Evolutionary conservation across 805 yeast species (phyloP).

Genomic region (Cyberlindnera subsufficiens): DNA sequence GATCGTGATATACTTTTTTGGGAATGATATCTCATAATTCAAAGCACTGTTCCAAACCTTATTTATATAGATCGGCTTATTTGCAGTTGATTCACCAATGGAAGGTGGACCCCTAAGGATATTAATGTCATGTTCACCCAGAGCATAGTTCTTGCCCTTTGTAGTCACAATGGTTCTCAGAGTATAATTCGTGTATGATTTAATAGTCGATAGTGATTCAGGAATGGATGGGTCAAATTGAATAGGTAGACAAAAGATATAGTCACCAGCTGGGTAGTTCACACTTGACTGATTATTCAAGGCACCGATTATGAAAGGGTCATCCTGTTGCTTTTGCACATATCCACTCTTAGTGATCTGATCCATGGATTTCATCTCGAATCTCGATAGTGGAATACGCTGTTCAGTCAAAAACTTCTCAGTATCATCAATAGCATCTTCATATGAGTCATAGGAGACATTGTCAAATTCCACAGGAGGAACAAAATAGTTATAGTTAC

Average conservation of each 20-base stretch:
- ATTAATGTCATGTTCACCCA: conserved; percentile 29
- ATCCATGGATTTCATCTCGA: conserved; percentile 8
- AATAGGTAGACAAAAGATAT: conserved; percentile 60
- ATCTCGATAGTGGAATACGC: conserved; percentile 7
- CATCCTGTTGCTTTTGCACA: conserved; percentile 5
- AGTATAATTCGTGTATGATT: conserved; percentile 41
- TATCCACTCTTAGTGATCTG: conserved; percentile 17
- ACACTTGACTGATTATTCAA: conserved; percentile 8
- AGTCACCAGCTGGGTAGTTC: conserved; percentile 54
- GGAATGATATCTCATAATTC: conserved; percentile 66
- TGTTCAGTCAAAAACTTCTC: conserved; percentile 12
- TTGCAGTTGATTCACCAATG: conserved; percentile 33
- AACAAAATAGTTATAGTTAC: conserved; percentile 39
- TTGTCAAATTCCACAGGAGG: conserved; percentile 16
- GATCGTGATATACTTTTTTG: conserved; percentile 60
- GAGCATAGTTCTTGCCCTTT: conserved; percentile 26
- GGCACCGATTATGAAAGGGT: conserved; percentile 14
- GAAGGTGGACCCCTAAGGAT: conserved; percentile 37
- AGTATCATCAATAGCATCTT: conserved; percentile 8
- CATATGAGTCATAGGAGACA: conserved; percentile 10
- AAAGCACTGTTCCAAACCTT: conserved; percentile 69
- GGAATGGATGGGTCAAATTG: conserved; percentile 58
- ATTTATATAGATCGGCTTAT: conserved; percentile 73
- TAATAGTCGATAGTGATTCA: conserved; percentile 48
- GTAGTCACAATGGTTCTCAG: conserved; percentile 27